phyloP scores from a whole-genome alignment of 2,329 filamentous ascomycete genomes.

The Leptoxyphium fumago region DNA sequence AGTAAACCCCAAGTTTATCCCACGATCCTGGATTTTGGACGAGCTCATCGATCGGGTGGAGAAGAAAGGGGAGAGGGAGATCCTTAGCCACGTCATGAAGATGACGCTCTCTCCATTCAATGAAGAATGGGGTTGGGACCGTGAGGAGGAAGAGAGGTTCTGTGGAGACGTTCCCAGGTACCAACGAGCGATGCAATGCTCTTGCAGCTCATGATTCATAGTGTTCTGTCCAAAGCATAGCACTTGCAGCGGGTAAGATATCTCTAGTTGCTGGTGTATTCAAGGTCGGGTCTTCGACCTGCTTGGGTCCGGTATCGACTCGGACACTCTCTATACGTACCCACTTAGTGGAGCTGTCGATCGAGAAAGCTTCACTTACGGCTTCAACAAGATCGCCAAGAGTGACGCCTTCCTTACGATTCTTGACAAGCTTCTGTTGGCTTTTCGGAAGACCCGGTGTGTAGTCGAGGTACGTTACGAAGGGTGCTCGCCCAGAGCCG shows the following conservation, averaged over 20 bases:
- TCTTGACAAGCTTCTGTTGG: constrained; percentile 6
- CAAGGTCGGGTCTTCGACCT: neutral
- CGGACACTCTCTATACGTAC: neutral
- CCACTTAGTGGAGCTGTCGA: neutral
- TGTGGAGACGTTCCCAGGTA: constrained; percentile 70
- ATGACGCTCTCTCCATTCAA: constrained; percentile 75
- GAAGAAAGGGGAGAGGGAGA: constrained; percentile 63
- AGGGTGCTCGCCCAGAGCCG: constrained; percentile 10
- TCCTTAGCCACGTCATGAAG: constrained; percentile 64
- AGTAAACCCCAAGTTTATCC: constrained; percentile 87
- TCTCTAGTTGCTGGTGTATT: neutral
- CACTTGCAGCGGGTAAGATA: neutral
- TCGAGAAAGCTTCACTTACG: constrained; percentile 14
- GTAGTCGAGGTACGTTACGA: constrained; percentile 12
- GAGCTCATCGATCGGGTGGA: constrained; percentile 85
- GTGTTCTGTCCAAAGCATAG: neutral
- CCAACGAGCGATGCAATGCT: constrained; percentile 78
- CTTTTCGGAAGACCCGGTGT: constrained; percentile 6
- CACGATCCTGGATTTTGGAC: constrained; percentile 81
- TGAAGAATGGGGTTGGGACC: constrained; percentile 55
- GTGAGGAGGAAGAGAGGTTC: constrained; percentile 65
- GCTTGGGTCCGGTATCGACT: neutral
- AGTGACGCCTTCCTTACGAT: constrained; percentile 5
- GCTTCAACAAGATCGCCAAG: constrained; percentile 10
- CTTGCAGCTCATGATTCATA: constrained; percentile 56